Percentiles rank a stretch among this genome's conserved stretches.
phyloP scores from a whole-genome alignment of 2,329 filamentous ascomycete genomes.

The Alternaria dauci region DNA sequence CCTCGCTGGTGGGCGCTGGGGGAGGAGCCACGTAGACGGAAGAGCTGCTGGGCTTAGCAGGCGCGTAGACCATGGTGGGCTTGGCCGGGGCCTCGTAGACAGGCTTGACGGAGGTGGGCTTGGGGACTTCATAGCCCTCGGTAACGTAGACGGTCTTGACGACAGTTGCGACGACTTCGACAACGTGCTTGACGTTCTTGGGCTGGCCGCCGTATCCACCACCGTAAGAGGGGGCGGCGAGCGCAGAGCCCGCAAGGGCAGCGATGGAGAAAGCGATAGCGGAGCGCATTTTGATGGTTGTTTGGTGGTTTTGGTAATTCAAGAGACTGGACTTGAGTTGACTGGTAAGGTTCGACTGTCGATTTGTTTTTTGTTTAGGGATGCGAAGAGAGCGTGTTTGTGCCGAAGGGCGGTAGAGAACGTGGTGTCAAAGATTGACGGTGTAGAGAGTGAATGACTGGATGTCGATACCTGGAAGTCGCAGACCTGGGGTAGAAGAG shows the following conservation, averaged over 20 bases:
- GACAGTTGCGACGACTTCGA: slow-evolving; percentile 40
- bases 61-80: slow-evolving; percentile 15
- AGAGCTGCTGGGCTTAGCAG: slow-evolving; percentile 2
- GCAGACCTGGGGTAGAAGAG: slow-evolving; percentile 40
- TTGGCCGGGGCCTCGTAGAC: slow-evolving; percentile 7
- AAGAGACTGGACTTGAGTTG: slow-evolving; percentile 20
- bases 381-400: slow-evolving; percentile 32
- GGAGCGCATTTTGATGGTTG: slow-evolving; percentile 41
- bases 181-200: slow-evolving; percentile 32
- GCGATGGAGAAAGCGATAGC: slow-evolving; percentile 33
- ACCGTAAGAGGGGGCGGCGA: slow-evolving; percentile 34
- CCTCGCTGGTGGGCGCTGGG: slow-evolving; percentile 14
- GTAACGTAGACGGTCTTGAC: slow-evolving; percentile 38
- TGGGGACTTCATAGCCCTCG: slow-evolving; percentile 20
- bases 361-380: slow-evolving; percentile 18
- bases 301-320: slow-evolving; percentile 15
- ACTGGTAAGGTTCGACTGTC: slow-evolving; percentile 31
- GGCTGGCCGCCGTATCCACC: slow-evolving; percentile 15
- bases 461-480: slow-evolving; percentile 46
- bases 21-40: slow-evolving; percentile 1
- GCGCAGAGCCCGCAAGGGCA: slow-evolving; percentile 43
- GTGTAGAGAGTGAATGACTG: slow-evolving; percentile 37
- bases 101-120: slow-evolving; percentile 6
- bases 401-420: slow-evolving; percentile 44
- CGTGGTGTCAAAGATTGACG: slow-evolving; percentile 45